These are phyloP conservation scores for Mrakia gelida DNA, from an alignment of 768 basidiomycete genomes.

Conservation along the genomic window DNA sequence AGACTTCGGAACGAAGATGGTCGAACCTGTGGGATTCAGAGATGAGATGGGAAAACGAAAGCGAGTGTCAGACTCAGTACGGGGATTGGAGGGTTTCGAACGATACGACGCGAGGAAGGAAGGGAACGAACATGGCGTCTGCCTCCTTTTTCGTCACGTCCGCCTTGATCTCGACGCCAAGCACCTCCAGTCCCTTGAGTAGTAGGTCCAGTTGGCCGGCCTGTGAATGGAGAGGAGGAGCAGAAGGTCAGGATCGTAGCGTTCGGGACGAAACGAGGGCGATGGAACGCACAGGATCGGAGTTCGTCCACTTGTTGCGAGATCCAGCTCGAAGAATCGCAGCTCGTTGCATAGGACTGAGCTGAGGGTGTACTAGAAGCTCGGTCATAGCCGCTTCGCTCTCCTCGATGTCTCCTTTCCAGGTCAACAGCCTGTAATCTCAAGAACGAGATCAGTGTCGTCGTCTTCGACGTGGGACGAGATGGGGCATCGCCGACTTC, in stretches of 20 bases:
- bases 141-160: conserved; percentile 47
- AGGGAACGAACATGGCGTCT: not conserved
- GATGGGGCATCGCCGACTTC: not conserved
- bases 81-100: not conserved
- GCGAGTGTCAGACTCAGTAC: not conserved
- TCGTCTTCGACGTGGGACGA: not conserved
- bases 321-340: not conserved
- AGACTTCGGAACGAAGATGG: not conserved
- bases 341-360: not conserved
- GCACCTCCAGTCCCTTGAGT: conserved; percentile 27
- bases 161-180: conserved; percentile 60
- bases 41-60: too few relatives aligned
- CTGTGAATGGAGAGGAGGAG: too few relatives aligned
- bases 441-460: not conserved
- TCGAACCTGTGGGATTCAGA: not conserved
- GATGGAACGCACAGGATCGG: too few relatives aligned
- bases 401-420: conserved; percentile 52
- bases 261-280: too few relatives aligned
- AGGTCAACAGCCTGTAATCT: conserved; percentile 54
- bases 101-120: not conserved
- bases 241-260: too few relatives aligned
- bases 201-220: not conserved
- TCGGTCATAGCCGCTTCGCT: not conserved
- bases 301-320: conserved; percentile 1
- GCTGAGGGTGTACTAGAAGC: not conserved